Percentiles rank a stretch among this genome's conserved stretches.
Evolutionary conservation across 1,284 basidiomycete genomes (phyloP).

Genomic region (Inonotus hispidus): DNA sequence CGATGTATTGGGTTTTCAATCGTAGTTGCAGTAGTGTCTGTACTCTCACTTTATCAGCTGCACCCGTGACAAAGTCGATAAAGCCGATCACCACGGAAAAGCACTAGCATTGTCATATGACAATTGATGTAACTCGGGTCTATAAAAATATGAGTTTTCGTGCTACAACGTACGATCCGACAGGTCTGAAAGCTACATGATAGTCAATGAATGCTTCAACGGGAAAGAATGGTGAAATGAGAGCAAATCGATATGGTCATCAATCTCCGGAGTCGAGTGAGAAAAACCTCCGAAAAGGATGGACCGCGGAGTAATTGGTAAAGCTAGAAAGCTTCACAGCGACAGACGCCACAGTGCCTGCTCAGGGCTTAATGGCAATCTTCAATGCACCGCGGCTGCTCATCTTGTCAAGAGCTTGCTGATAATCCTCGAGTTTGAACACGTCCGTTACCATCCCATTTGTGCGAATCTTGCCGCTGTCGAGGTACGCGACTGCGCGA

Average conservation of each 20-base stretch:
- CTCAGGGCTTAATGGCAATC: slow-evolving; percentile 54
- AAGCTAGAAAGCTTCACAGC: neutral
- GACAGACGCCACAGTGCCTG: neutral
- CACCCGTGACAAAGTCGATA: no score
- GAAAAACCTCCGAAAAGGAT: neutral
- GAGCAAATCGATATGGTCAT: neutral
- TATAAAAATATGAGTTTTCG: no score
- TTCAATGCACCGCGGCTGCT: slow-evolving; percentile 64
- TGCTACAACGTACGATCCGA: no score
- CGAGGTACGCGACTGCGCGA: slow-evolving; percentile 81
- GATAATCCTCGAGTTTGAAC: slow-evolving; percentile 73
- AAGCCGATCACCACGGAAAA: no score
- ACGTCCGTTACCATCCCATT: slow-evolving; percentile 83
- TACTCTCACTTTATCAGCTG: no score
- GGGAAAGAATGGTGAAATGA: no score
- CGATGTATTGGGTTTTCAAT: no score
- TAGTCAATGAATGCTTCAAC: no score
- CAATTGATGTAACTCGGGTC: no score
- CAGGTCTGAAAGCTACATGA: no score
- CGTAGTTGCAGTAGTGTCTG: no score
- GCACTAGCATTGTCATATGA: no score
- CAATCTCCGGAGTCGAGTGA: neutral
- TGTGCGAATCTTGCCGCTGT: slow-evolving; percentile 75
- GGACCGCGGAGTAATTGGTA: neutral
- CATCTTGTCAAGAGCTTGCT: slow-evolving; percentile 82